Percentiles rank a stretch among this genome's conserved stretches.
Evolutionary conservation across 225 moss, liverwort and hornwort species (phyloP).

Genomic region (Physcomitrellopsis africana): DNA sequence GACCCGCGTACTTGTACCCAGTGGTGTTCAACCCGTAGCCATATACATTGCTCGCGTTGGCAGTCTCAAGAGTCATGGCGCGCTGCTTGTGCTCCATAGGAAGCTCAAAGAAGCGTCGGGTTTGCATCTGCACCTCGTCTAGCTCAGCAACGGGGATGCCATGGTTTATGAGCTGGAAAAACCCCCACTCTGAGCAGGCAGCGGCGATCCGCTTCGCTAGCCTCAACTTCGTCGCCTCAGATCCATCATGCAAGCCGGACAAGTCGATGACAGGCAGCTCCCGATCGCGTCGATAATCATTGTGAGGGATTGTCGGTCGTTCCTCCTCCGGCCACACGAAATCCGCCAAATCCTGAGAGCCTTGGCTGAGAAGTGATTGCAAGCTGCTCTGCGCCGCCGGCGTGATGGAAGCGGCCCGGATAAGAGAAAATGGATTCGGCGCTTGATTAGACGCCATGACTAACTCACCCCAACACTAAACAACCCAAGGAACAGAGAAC

Average conservation of each 20-base stretch:
- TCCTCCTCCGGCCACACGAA: constrained; percentile 62
- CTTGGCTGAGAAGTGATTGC: constrained; percentile 41
- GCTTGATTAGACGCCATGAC: constrained; percentile 36
- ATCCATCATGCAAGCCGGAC: constrained; percentile 25
- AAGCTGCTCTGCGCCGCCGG: constrained; percentile 46
- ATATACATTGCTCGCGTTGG: constrained; percentile 38
- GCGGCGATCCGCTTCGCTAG: constrained; percentile 36
- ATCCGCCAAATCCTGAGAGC: constrained; percentile 47
- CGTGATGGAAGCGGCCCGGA: constrained; percentile 57
- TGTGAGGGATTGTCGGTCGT: constrained; percentile 53
- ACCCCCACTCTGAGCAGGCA: constrained; percentile 58
- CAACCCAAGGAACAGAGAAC: neutral
- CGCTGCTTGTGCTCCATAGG: constrained; percentile 52
- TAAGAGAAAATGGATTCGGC: constrained; percentile 49
- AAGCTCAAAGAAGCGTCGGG: constrained; percentile 49
- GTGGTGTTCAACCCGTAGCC: constrained; percentile 58
- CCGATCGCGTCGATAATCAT: constrained; percentile 51
- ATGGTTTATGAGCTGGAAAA: constrained; percentile 58
- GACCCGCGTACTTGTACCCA: constrained; percentile 54
- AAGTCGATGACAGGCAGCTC: constrained; percentile 59
- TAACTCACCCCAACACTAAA: neutral
- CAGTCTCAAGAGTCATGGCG: constrained; percentile 38
- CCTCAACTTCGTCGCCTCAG: constrained; percentile 3
- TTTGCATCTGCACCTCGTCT: constrained; percentile 23
- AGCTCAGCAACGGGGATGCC: constrained; percentile 35